Evolutionary conservation across 2,329 filamentous ascomycete species (phyloP), one percentile per base, ranked within the genome.

Genomic region (Nigrospora oryzae): DNA sequence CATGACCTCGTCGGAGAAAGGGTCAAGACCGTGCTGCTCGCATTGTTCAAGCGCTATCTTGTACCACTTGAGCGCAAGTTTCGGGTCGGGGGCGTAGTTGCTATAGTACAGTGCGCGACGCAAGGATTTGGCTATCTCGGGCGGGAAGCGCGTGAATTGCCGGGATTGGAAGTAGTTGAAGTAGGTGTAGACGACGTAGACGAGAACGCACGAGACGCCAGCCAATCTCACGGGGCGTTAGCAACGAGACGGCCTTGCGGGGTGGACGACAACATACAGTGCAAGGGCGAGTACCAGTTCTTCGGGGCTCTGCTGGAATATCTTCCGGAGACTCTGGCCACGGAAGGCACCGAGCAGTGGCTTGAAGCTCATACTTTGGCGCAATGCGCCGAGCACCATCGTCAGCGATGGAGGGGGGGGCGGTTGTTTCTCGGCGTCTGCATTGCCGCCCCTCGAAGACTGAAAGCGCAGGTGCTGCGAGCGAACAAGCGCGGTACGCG

Each of bases 1-100:
- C 53, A 96, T 74, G 32, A 96, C 83, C 61, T 96, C 90, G 55
- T 96, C 86, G 4, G 86, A 90, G 61, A 90, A 94, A 0, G 87
- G 88, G 59, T 97, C 89, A 69, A 98, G 79, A 0, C 82, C 81
- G 42, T 85, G 59, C 56, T 88, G 81, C 41, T 81, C 70, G 46
- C 89, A 89, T 42, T 84, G 74, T 50, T 82, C 73, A 46, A 97
- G 71, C 3, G 90, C 89, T 52, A 85, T 77, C 56, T 83, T 83
- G 63, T 95, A 97, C 63, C 88, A 88, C 53, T 88, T 85, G 47
- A 94, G 71, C 1, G 91, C 90, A 44, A 85, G 75, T 47, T 84
- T 76, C 3, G 87, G 81, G 47, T 95, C 84, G 5, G 85, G 75
- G 35, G 79, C 73, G 51, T 84, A 78, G 57, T 93, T 90, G 52